These are phyloP conservation scores for Ambispora gerdemannii DNA, from an alignment of 192 early-diverging fungal genomes.

Conservation along the genomic window DNA sequence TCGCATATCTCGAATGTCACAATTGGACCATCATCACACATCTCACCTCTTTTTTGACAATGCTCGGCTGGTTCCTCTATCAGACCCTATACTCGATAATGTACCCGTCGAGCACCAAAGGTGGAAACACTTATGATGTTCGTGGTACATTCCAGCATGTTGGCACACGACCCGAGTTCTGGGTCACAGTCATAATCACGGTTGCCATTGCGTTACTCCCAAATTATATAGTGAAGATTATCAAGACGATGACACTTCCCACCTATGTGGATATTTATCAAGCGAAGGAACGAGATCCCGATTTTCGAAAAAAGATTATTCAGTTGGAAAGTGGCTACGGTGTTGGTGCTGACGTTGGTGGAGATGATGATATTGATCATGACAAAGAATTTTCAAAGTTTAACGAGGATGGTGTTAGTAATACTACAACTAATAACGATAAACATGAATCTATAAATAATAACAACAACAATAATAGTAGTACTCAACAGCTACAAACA, in stretches of 20 bases:
- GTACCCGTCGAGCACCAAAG: conserved; percentile 48
- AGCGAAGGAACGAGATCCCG: conserved; percentile 40
- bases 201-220: conserved; percentile 50
- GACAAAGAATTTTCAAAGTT: too few relatives aligned
- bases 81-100: conserved; percentile 59
- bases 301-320: neutral
- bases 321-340: neutral
- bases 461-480: too few relatives aligned
- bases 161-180: conserved; percentile 48
- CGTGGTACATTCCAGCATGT: conserved; percentile 49
- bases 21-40: conserved; percentile 62
- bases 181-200: conserved; percentile 58
- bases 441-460: too few relatives aligned
- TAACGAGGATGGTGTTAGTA: too few relatives aligned
- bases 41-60: conserved; percentile 50
- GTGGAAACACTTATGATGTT: conserved; percentile 51
- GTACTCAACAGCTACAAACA: too few relatives aligned
- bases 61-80: conserved; percentile 62
- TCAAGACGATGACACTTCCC: conserved; percentile 38
- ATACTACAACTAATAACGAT: too few relatives aligned
- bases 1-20: conserved; percentile 67
- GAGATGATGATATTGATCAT: too few relatives aligned
- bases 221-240: conserved; percentile 47
- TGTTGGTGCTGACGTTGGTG: too few relatives aligned
- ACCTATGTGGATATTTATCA: conserved; percentile 47